phyloP scores from a whole-genome alignment of 2,329 filamentous ascomycete genomes.

The Sporothrix variecibatus region DNA sequence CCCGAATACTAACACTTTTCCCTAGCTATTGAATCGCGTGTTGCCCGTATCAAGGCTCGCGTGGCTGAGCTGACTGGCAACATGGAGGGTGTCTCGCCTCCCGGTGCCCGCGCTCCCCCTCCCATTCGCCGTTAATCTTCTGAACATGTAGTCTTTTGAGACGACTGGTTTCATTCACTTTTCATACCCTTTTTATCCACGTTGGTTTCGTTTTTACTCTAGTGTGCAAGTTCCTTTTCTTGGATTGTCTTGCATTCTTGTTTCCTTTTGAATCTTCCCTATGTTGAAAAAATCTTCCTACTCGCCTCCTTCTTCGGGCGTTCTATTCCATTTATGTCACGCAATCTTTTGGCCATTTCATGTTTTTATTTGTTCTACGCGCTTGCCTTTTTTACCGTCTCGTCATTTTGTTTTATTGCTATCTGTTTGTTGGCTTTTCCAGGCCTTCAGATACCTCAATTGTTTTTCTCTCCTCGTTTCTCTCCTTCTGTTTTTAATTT shows the following conservation, averaged over 20 bases:
- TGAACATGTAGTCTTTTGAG: neutral
- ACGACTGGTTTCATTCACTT: neutral
- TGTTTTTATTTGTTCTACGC: neutral
- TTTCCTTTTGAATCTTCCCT: neutral
- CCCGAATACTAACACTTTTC: conserved; percentile 34
- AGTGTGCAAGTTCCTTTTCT: neutral
- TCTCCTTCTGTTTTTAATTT: neutral
- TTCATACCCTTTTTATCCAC: neutral
- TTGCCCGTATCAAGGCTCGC: conserved; percentile 95
- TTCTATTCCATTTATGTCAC: neutral
- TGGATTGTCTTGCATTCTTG: neutral
- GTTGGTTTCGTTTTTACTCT: neutral
- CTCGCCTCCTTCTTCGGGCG: neutral
- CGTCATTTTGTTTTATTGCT: neutral
- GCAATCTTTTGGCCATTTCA: neutral
- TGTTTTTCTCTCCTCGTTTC: neutral
- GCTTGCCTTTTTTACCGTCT: neutral
- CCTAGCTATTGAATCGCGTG: conserved; percentile 88
- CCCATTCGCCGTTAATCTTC: conserved; percentile 30
- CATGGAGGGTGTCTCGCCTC: conserved; percentile 61
- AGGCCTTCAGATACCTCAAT: neutral
- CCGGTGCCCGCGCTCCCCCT: conserved; percentile 42
- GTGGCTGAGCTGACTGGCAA: conserved; percentile 91
- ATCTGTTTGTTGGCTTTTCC: neutral
- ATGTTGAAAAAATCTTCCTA: neutral